Evolutionary conservation across 768 basidiomycete genomes (phyloP).

Genomic region (Saitozyma sp.): DNA sequence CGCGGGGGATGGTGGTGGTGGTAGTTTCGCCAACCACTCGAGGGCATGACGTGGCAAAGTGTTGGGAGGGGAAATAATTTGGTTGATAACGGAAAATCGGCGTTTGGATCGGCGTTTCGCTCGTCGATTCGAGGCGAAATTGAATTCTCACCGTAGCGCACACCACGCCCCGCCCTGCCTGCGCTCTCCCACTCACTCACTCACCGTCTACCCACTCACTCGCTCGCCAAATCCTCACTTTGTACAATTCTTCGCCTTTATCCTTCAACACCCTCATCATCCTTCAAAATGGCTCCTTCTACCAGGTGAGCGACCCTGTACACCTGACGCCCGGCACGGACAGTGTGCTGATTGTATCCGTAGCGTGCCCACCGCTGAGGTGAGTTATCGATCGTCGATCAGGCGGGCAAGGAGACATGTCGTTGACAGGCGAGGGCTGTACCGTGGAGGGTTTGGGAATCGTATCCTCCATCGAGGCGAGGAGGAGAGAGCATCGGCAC

Average conservation of each 20-base stretch:
- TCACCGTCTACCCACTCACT: no score
- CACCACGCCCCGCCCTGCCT: no score
- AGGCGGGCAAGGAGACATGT: no score
- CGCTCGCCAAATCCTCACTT: neutral
- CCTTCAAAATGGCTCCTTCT: conserved; percentile 47
- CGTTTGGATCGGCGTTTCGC: conserved; percentile 13
- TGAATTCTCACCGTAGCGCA: neutral
- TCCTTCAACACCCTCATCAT: conserved; percentile 21
- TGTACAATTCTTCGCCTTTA: conserved; percentile 14
- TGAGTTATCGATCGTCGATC: conserved; percentile 20
- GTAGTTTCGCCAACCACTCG: no score
- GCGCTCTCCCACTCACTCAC: no score
- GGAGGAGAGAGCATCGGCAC: neutral
- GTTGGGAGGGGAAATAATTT: no score
- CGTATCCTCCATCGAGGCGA: neutral
- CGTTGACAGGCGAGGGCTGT: no score
- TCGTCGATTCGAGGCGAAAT: neutral
- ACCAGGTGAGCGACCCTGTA: conserved; percentile 33
- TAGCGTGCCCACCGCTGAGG: conserved; percentile 45
- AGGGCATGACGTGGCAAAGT: no score
- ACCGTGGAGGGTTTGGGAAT: neutral
- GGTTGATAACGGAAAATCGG: no score
- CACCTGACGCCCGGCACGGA: neutral
- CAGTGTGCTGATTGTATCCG: conserved; percentile 12
- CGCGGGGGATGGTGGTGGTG: no score